These are phyloP conservation scores for Cryptosporidium xiaoi DNA, from an alignment of 169 alveolate genomes.

Conservation along the genomic window DNA sequence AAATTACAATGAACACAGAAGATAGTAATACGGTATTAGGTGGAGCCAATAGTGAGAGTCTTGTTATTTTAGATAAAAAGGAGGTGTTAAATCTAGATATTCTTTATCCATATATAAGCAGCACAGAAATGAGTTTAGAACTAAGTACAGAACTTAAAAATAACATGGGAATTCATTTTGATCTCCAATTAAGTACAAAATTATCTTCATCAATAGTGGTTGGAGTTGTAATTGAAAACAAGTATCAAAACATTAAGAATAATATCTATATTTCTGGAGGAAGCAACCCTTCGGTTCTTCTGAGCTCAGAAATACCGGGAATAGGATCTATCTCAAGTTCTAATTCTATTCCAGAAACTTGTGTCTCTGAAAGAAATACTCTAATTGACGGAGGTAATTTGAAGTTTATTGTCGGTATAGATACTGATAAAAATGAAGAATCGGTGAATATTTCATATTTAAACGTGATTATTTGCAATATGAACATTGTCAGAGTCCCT, in stretches of 20 bases:
- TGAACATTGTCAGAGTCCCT: slow-evolving; percentile 20
- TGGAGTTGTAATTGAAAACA: slow-evolving; percentile 22
- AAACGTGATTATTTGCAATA: slow-evolving; percentile 16
- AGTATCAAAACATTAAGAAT: slow-evolving; percentile 15
- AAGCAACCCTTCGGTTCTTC: slow-evolving; percentile 30
- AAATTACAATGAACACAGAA: slow-evolving; percentile 56
- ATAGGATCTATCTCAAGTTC: slow-evolving; percentile 41
- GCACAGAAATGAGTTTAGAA: slow-evolving; percentile 7
- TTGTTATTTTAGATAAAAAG: neutral
- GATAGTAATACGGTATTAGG: neutral
- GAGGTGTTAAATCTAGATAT: neutral
- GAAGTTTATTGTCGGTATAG: slow-evolving; percentile 44
- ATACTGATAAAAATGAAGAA: slow-evolving; percentile 10
- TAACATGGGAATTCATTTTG: slow-evolving; percentile 39
- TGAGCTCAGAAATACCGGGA: slow-evolving; percentile 44
- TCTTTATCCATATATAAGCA: slow-evolving; percentile 19
- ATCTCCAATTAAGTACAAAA: slow-evolving; percentile 3
- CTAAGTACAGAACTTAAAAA: slow-evolving; percentile 24
- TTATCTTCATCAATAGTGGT: slow-evolving; percentile 10
- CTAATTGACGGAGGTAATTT: slow-evolving; percentile 2
- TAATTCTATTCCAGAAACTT: slow-evolving; percentile 1
- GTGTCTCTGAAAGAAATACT: neutral
- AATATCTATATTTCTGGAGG: slow-evolving; percentile 37
- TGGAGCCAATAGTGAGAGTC: too few relatives aligned
- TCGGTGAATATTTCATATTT: slow-evolving; percentile 36